These are phyloP conservation scores for Phytophthora kernoviae DNA, from an alignment of 352 stramenopile species.

Conservation along the genomic window DNA sequence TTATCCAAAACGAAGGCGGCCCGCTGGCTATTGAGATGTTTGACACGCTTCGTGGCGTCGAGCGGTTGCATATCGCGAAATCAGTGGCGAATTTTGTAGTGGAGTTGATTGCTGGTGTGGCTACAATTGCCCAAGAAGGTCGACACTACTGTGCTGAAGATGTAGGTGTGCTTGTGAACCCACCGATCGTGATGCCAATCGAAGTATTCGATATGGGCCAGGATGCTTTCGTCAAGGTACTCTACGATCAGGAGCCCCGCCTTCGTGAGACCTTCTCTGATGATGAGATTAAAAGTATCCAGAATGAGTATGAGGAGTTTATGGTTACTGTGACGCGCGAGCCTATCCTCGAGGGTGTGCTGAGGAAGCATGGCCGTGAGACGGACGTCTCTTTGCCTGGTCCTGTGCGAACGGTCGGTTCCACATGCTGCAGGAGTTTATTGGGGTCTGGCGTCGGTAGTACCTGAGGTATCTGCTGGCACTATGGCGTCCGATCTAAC, in stretches of 20 bases:
- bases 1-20: slow-evolving; percentile 66
- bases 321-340: slow-evolving; percentile 46
- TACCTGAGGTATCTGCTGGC: slow-evolving; percentile 39
- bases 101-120: slow-evolving; percentile 45
- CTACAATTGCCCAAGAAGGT: slow-evolving; percentile 49
- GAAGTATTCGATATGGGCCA: slow-evolving; percentile 61
- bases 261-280: slow-evolving; percentile 51
- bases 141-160: slow-evolving; percentile 53
- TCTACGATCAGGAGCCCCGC: slow-evolving; percentile 42
- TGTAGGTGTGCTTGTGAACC: slow-evolving; percentile 43
- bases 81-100: slow-evolving; percentile 54
- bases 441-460: slow-evolving; percentile 52
- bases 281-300: slow-evolving; percentile 49
- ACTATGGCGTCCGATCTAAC: slow-evolving; percentile 46
- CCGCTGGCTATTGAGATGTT: slow-evolving; percentile 62
- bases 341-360: slow-evolving; percentile 49
- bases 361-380: slow-evolving; percentile 64
- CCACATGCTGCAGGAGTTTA: slow-evolving; percentile 58
- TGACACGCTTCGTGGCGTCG: slow-evolving; percentile 47
- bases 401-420: slow-evolving; percentile 60
- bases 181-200: slow-evolving; percentile 51
- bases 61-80: slow-evolving; percentile 53
- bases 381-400: slow-evolving; percentile 67
- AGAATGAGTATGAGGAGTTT: slow-evolving; percentile 59
- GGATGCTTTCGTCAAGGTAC: slow-evolving; percentile 48